Percentiles rank a stretch among this genome's conserved stretches.
Evolutionary conservation across 805 yeast species (phyloP).

Genomic region (Henningerozyma blattae): DNA sequence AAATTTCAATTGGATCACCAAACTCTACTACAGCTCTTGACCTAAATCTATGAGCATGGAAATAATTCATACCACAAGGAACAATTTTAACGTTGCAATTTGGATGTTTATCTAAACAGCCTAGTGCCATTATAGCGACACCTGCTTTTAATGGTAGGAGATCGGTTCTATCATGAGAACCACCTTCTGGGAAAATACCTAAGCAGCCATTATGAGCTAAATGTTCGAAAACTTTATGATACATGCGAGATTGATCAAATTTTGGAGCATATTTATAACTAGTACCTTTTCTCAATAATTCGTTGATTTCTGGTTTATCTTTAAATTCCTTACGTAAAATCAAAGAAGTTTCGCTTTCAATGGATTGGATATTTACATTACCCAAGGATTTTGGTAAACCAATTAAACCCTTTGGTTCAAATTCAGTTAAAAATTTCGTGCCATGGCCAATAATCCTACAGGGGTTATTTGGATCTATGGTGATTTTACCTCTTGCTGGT

Average conservation of each 20-base stretch:
- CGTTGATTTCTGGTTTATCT: slow-evolving; percentile 28
- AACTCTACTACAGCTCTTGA: slow-evolving; percentile 93
- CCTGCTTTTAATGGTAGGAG: slow-evolving; percentile 90
- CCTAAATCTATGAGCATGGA: slow-evolving; percentile 90
- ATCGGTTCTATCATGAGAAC: slow-evolving; percentile 90
- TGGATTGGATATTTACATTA: slow-evolving; percentile 52
- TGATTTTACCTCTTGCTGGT: slow-evolving; percentile 56
- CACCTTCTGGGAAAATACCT: slow-evolving; percentile 97
- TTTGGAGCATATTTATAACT: slow-evolving; percentile 63
- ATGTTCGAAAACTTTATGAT: slow-evolving; percentile 74
- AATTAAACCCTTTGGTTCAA: slow-evolving; percentile 52
- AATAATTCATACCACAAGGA: slow-evolving; percentile 96
- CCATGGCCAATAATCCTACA: slow-evolving; percentile 46
- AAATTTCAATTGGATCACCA: slow-evolving; percentile 73
- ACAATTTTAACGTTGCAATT: slow-evolving; percentile 73
- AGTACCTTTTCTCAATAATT: slow-evolving; percentile 39
- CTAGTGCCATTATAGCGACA: slow-evolving; percentile 95
- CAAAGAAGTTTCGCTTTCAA: slow-evolving; percentile 63
- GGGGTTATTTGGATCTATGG: slow-evolving; percentile 36
- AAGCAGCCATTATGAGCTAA: slow-evolving; percentile 68
- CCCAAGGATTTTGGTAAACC: slow-evolving; percentile 75
- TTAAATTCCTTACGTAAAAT: slow-evolving; percentile 59
- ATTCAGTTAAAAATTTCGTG: slow-evolving; percentile 52
- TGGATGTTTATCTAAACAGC: slow-evolving; percentile 75
- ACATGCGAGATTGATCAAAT: slow-evolving; percentile 78